A percentile compares a stretch with the other conserved stretches of the same genome.
Evolutionary conservation across 805 yeast species (phyloP).

Genomic region (Candida odintsovae): DNA sequence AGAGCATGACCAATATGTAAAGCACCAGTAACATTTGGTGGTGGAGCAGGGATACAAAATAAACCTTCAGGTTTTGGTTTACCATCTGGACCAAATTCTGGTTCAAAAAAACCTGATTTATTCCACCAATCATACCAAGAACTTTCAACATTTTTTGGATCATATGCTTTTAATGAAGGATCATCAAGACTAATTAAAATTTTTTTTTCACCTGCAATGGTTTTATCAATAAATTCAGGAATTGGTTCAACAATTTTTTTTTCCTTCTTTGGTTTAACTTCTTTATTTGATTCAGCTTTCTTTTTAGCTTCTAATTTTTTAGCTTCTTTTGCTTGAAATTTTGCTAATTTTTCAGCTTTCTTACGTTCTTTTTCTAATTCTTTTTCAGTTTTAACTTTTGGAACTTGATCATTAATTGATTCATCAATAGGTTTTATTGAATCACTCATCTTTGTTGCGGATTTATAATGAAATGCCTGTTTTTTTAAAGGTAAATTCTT

Average conservation of each 20-base stretch:
- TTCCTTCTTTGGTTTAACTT: conserved; percentile 57
- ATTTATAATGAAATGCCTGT: neutral
- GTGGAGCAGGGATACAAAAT: conserved; percentile 96
- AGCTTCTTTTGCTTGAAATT: conserved; percentile 78
- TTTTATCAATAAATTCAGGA: conserved; percentile 82
- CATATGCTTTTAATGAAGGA: conserved; percentile 90
- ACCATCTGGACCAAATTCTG: conserved; percentile 75
- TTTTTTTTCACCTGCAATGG: conserved; percentile 89
- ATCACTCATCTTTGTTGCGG: neutral
- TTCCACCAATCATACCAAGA: conserved; percentile 99
- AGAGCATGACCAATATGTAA: conserved; percentile 97
- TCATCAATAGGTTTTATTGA: neutral
- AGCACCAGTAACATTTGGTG: conserved; percentile 98
- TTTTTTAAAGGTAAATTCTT: neutral
- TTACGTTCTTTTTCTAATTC: conserved; percentile 82
- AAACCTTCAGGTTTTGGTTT: conserved; percentile 72
- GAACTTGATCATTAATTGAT: neutral
- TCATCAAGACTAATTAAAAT: conserved; percentile 80
- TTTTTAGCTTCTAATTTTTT: conserved; percentile 56
- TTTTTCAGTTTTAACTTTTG: conserved; percentile 62
- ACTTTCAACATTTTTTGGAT: conserved; percentile 87
- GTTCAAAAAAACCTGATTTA: conserved; percentile 79
- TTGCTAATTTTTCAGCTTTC: conserved; percentile 82
- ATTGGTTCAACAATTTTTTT: conserved; percentile 66
- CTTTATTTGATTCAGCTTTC: conserved; percentile 29